Percentiles rank a stretch among this genome's conserved stretches.
These are phyloP conservation scores for Penicillium tannophilum DNA, from an alignment of 495 filamentous ascomycete species.

Conservation along the genomic window DNA sequence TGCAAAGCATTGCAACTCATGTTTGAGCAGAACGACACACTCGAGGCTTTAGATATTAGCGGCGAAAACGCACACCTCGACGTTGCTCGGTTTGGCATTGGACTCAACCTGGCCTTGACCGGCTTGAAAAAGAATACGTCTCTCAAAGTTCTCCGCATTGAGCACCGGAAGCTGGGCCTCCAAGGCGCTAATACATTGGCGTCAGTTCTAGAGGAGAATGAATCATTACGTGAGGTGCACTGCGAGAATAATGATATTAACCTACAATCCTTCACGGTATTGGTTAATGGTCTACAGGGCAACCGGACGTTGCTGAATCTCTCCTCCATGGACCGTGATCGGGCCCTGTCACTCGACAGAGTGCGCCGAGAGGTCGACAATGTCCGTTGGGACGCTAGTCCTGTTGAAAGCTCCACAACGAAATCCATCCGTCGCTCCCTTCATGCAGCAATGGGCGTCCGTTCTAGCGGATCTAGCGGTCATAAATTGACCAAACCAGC, in stretches of 20 bases:
- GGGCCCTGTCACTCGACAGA: conserved; percentile 60
- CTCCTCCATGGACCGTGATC: conserved; percentile 65
- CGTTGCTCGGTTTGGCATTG: conserved; percentile 79
- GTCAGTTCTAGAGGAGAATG: conserved; percentile 73
- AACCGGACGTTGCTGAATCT: conserved; percentile 68
- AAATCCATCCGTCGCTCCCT: conserved; percentile 51
- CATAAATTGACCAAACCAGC: conserved; percentile 39
- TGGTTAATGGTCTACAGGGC: conserved; percentile 70
- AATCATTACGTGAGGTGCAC: conserved; percentile 64
- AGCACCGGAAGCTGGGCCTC: conserved; percentile 64
- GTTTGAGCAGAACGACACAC: conserved; percentile 75
- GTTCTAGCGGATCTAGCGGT: conserved; percentile 28
- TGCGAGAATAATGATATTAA: conserved; percentile 82
- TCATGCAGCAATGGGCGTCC: conserved; percentile 42
- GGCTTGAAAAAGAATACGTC: conserved; percentile 77
- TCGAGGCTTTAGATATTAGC: conserved; percentile 81
- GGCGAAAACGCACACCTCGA: conserved; percentile 89
- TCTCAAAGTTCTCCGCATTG: conserved; percentile 74
- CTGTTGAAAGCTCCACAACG: conserved; percentile 34
- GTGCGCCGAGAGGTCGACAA: conserved; percentile 61
- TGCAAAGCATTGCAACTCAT: conserved; percentile 71
- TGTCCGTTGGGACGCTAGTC: conserved; percentile 45
- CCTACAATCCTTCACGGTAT: conserved; percentile 73
- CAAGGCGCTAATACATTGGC: conserved; percentile 75
- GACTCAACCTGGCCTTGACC: conserved; percentile 74